Conservation (phyloP, 2,329 filamentous ascomycete genomes). For the Escovopsis sp. region DNA sequence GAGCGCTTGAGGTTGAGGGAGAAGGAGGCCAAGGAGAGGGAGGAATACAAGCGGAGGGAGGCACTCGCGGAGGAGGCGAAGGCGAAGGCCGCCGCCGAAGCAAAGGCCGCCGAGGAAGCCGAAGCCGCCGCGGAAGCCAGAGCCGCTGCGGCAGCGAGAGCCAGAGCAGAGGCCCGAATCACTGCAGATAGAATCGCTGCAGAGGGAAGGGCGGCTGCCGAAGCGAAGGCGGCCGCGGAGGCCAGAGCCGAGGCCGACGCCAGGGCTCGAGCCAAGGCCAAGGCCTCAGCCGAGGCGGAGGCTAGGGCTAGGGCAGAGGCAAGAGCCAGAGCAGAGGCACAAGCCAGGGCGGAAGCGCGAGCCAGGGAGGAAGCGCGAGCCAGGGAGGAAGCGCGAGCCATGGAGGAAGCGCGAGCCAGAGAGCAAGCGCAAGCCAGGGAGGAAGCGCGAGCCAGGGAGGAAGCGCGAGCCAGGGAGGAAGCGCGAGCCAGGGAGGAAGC, state of each 20-base stretch:
- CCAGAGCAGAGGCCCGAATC: conserved; percentile 8
- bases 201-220: conserved; percentile 16
- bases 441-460: conserved; percentile 25
- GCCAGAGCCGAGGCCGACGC: conserved; percentile 14
- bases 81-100: conserved; percentile 14
- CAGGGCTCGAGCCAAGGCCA: conserved; percentile 16
- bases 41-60: conserved; percentile 26
- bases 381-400: conserved; percentile 10
- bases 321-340: conserved; percentile 18
- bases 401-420: conserved; percentile 14
- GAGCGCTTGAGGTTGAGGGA: conserved; percentile 23
- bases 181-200: conserved; percentile 22
- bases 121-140: conserved; percentile 14
- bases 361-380: conserved; percentile 1
- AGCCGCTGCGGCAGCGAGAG: conserved; percentile 15
- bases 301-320: conserved; percentile 26
- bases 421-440: conserved; percentile 23
- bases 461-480: conserved; percentile 26
- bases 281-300: conserved; percentile 25
- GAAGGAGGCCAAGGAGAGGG: conserved; percentile 23
- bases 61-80: conserved; percentile 17
- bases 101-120: conserved; percentile 20
- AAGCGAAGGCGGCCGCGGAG: conserved; percentile 12
- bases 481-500: conserved; percentile 22
- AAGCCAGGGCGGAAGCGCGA: conserved; percentile 7